Evolutionary conservation across 2,329 filamentous ascomycete species (phyloP).

Genomic region (Botrytis tulipae): DNA sequence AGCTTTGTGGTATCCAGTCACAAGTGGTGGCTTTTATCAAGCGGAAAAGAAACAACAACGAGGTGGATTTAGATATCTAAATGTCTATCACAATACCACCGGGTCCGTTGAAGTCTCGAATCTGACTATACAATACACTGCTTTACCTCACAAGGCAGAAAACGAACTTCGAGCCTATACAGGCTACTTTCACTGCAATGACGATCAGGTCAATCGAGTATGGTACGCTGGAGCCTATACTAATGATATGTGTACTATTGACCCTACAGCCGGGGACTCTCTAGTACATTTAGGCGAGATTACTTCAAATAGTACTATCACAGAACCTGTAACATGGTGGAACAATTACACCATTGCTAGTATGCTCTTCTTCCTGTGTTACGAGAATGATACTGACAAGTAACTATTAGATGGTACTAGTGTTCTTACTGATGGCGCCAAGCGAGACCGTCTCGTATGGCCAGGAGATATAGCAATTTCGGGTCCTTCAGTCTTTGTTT

Average conservation of each 20-base stretch:
- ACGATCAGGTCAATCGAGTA: slow-evolving; percentile 51
- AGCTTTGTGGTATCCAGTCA: slow-evolving; percentile 47
- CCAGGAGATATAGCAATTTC: slow-evolving; percentile 60
- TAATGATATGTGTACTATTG: slow-evolving; percentile 30
- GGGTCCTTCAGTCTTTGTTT: slow-evolving; percentile 52
- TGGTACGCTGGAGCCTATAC: slow-evolving; percentile 51
- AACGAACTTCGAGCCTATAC: slow-evolving; percentile 44
- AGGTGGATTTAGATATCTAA: slow-evolving; percentile 54
- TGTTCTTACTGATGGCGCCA: slow-evolving; percentile 51
- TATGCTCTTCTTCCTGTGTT: not conserved
- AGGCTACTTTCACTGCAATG: slow-evolving; percentile 53
- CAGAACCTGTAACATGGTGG: slow-evolving; percentile 11
- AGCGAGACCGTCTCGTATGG: slow-evolving; percentile 59
- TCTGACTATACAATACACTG: slow-evolving; percentile 39
- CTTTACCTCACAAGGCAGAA: slow-evolving; percentile 40
- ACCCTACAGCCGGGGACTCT: slow-evolving; percentile 37
- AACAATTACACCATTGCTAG: slow-evolving; percentile 16
- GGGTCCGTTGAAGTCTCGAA: slow-evolving; percentile 35
- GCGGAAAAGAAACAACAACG: slow-evolving; percentile 45
- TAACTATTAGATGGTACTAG: slow-evolving; percentile 30
- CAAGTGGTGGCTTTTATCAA: slow-evolving; percentile 42
- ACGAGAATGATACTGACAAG: slow-evolving; percentile 35
- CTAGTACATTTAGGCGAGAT: slow-evolving; percentile 17
- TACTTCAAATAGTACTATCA: not conserved
- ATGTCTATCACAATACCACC: slow-evolving; percentile 41